A percentile compares a stretch with the other conserved stretches of the same genome.
Conservation (phyloP, 78 protist species). For the Dictyostelium discoideum region dicty_2.7 NC_007089.4:4949501-4950000, state of each 20-base stretch:
- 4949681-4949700: neutral
- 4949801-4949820: neutral
- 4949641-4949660: neutral
- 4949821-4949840: neutral
- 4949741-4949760: neutral
- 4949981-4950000: constrained; percentile 79
- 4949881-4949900: neutral
- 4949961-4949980: constrained; percentile 24
- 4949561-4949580: neutral
- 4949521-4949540: neutral
- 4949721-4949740: neutral
- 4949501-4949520: constrained; percentile 1
- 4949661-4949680: neutral
- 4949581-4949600: no score
- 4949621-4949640: no score
- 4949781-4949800: neutral
- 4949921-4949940: constrained; percentile 17
- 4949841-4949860: neutral
- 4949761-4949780: neutral
- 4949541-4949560: neutral
- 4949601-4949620: neutral
- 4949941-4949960: constrained; percentile 23
- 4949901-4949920: neutral
- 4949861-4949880: neutral
- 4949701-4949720: neutral